These are phyloP conservation scores for Fusarium buharicum DNA, from an alignment of 2,329 filamentous ascomycete species.

Conservation along the genomic window DNA sequence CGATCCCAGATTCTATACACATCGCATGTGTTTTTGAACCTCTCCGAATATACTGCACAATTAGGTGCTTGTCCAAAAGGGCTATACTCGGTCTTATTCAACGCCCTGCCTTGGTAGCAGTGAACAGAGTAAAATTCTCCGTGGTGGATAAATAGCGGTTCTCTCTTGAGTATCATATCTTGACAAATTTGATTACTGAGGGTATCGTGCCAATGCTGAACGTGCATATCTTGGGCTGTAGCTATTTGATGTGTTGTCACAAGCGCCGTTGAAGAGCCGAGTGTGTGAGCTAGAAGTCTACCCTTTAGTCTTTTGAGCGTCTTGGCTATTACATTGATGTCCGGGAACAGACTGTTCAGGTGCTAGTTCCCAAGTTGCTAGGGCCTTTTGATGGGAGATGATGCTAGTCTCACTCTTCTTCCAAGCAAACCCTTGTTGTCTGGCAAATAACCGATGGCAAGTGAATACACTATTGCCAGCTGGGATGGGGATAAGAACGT, in stretches of 20 bases:
- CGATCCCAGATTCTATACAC: background rate
- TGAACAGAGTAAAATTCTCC: background rate
- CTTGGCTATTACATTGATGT: too few species aligned
- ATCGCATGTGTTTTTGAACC: background rate
- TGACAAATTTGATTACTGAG: fast-evolving
- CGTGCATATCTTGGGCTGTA: background rate
- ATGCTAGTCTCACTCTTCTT: too few species aligned
- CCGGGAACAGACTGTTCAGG: too few species aligned
- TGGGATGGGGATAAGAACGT: too few species aligned
- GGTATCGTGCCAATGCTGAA: background rate
- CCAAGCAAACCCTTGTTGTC: too few species aligned
- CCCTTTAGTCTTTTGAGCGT: too few species aligned
- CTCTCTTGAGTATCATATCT: background rate
- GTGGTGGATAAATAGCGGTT: constrained; percentile 1
- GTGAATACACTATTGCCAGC: too few species aligned
- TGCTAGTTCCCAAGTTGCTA: too few species aligned
- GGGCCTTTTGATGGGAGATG: too few species aligned
- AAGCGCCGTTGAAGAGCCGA: too few species aligned
- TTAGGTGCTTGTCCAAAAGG: background rate
- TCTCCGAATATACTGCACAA: background rate
- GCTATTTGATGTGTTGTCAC: background rate
- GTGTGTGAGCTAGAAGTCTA: too few species aligned
- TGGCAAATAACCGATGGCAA: too few species aligned
- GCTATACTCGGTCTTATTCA: constrained; percentile 12
- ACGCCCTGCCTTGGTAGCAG: background rate